Conservation (phyloP, 768 basidiomycete genomes). For the Tricholomella constricta region DNA sequence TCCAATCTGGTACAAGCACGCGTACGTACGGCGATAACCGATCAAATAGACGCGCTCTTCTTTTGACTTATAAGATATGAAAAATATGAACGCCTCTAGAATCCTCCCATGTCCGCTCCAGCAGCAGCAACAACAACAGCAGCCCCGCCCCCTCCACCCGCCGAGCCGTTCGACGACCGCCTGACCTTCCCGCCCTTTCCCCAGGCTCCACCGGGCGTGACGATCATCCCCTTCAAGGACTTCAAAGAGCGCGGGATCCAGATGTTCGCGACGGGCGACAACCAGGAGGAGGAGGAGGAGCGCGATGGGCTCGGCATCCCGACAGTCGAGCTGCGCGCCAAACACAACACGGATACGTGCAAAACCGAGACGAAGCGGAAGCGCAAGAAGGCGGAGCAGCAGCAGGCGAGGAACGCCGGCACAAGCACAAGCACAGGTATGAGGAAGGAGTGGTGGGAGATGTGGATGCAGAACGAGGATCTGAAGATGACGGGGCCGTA, state of each 20-base stretch:
- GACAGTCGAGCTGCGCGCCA: slow-evolving; percentile 55
- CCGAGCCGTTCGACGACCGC: slow-evolving; percentile 10
- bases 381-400: slow-evolving; percentile 40
- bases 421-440: slow-evolving; percentile 1
- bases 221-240: slow-evolving; percentile 43
- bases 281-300: slow-evolving; percentile 59
- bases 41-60: slow-evolving; percentile 14
- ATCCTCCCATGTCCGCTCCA: slow-evolving; percentile 7
- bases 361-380: slow-evolving; percentile 59
- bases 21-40: slow-evolving; percentile 20
- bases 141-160: background rate
- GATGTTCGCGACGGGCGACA: slow-evolving; percentile 40
- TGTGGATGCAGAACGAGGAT: slow-evolving; percentile 69
- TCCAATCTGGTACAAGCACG: no score
- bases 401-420: slow-evolving; percentile 8
- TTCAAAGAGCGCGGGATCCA: slow-evolving; percentile 45
- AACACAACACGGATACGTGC: slow-evolving; percentile 56
- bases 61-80: background rate
- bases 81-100: slow-evolving; percentile 4
- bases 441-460: slow-evolving; percentile 60
- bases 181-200: slow-evolving; percentile 55
- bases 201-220: slow-evolving; percentile 36
- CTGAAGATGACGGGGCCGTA: slow-evolving; percentile 43
- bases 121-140: background rate
- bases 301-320: slow-evolving; percentile 68